phyloP scores from a whole-genome alignment of 2,329 filamentous ascomycete species.

The Penicillium concentricum region DNA sequence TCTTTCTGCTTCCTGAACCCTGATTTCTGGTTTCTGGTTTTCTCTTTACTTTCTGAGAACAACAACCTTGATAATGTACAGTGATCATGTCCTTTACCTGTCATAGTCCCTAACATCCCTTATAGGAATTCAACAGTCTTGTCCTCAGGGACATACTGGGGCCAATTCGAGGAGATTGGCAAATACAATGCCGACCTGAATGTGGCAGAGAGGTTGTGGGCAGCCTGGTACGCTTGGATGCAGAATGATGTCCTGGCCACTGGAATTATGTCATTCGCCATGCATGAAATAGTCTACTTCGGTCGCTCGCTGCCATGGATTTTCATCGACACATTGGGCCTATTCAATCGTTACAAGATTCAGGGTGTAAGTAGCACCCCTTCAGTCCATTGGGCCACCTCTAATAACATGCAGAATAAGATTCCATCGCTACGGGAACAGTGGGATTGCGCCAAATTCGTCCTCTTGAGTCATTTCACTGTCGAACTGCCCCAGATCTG shows the following conservation, averaged over 20 bases:
- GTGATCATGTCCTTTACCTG: neutral
- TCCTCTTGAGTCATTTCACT: conserved; percentile 93
- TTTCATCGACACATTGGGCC: conserved; percentile 82
- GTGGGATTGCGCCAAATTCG: conserved; percentile 88
- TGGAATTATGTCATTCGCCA: conserved; percentile 93
- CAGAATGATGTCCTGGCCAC: conserved; percentile 96
- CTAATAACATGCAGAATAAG: conserved; percentile 58
- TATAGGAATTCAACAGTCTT: conserved; percentile 50
- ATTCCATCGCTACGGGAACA: conserved; percentile 91
- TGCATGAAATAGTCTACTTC: conserved; percentile 96
- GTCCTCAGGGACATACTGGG: conserved; percentile 61
- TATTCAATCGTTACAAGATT: conserved; percentile 92
- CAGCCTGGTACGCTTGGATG: conserved; percentile 96
- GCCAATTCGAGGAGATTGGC: conserved; percentile 63
- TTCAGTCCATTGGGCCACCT: neutral
- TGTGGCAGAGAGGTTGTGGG: conserved; percentile 84
- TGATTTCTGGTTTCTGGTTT: neutral
- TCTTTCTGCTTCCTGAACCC: neutral
- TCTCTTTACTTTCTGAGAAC: neutral
- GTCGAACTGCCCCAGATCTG: conserved; percentile 98
- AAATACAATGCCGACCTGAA: conserved; percentile 83
- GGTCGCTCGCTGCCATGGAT: conserved; percentile 89
- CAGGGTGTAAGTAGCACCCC: conserved; percentile 66
- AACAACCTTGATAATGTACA: conserved; percentile 13
- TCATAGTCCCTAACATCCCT: neutral